Percentiles rank a stretch among this genome's conserved stretches.
phyloP scores from a whole-genome alignment of 192 early-diverging fungal species.

The Coemansia sp. region DNA sequence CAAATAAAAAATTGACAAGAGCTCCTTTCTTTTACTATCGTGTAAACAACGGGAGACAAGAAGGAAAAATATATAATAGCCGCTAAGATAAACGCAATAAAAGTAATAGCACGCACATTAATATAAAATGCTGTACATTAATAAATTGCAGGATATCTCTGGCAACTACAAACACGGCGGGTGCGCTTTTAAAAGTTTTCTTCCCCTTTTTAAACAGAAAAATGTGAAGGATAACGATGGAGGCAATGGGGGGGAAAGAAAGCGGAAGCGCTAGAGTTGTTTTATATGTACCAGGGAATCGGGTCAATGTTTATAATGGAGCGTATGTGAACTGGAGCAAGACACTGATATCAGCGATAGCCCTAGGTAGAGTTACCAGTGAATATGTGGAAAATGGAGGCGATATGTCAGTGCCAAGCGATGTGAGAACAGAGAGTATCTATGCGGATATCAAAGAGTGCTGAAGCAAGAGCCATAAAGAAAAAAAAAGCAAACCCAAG shows the following conservation, averaged over 20 bases:
- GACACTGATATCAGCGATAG: no score
- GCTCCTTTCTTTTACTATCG: no score
- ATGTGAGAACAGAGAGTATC: not conserved
- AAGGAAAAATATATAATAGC: no score
- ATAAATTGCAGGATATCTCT: not conserved
- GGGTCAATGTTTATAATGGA: not conserved
- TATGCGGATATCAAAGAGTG: not conserved
- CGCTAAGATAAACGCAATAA: not conserved
- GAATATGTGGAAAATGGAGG: not conserved
- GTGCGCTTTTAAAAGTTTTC: not conserved
- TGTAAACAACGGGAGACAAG: not conserved
- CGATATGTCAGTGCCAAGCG: not conserved
- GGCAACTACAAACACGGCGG: not conserved
- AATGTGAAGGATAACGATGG: not conserved
- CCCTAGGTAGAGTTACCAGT: no score
- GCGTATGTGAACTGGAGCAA: not conserved
- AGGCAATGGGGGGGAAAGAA: not conserved
- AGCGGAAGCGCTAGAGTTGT: no score
- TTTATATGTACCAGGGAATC: not conserved
- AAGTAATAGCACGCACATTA: slow-evolving; percentile 6
- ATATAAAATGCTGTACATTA: slow-evolving; percentile 3
- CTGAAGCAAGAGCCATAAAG: not conserved
- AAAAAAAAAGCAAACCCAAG: not conserved
- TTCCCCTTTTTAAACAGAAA: not conserved
- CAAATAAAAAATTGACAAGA: no score